Conservation (phyloP, 1,284 basidiomycete species). For the Pseudozyma flocculosa region DNA sequence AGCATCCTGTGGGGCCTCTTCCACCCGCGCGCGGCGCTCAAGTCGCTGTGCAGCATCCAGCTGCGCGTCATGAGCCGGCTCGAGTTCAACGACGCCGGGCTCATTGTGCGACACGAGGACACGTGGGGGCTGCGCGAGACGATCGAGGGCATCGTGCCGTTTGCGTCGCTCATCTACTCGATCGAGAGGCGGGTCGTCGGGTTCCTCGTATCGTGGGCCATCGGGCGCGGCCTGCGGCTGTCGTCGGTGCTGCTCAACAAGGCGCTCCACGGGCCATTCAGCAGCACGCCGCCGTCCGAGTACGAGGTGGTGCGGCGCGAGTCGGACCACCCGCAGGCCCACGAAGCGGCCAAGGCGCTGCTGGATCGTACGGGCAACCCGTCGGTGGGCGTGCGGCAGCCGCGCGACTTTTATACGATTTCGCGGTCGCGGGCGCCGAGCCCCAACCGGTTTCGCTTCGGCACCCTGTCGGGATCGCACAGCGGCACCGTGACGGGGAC, state of each 20-base stretch:
- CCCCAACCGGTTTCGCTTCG: constrained; percentile 40
- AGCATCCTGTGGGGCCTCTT: constrained; percentile 46
- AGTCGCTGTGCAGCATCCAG: constrained; percentile 50
- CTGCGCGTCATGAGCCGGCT: constrained; percentile 54
- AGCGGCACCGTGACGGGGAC: constrained; percentile 34
- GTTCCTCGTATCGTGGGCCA: constrained; percentile 47
- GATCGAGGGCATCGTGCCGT: constrained; percentile 54
- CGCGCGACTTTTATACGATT: constrained; percentile 39
- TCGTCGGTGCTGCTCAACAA: constrained; percentile 32
- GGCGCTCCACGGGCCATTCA: constrained; percentile 7
- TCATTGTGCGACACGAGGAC: constrained; percentile 56
- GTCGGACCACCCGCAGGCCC: constrained; percentile 3
- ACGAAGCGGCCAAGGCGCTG: constrained; percentile 13
- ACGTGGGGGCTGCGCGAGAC: constrained; percentile 56
- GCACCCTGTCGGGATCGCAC: constrained; percentile 2
- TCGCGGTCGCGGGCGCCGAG: constrained; percentile 45
- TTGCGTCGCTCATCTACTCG: constrained; percentile 48
- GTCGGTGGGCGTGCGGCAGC: not conserved
- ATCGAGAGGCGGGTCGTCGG: constrained; percentile 49
- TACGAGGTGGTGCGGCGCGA: not conserved
- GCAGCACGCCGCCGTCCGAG: not conserved
- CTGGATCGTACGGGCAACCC: constrained; percentile 1
- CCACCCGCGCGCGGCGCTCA: constrained; percentile 45
- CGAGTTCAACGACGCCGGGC: constrained; percentile 57
- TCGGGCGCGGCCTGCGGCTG: constrained; percentile 44